Percentiles rank a stretch among this genome's conserved stretches.
These are phyloP conservation scores for Aspergillus persii DNA, from an alignment of 2,329 filamentous ascomycete species.

Conservation along the genomic window DNA sequence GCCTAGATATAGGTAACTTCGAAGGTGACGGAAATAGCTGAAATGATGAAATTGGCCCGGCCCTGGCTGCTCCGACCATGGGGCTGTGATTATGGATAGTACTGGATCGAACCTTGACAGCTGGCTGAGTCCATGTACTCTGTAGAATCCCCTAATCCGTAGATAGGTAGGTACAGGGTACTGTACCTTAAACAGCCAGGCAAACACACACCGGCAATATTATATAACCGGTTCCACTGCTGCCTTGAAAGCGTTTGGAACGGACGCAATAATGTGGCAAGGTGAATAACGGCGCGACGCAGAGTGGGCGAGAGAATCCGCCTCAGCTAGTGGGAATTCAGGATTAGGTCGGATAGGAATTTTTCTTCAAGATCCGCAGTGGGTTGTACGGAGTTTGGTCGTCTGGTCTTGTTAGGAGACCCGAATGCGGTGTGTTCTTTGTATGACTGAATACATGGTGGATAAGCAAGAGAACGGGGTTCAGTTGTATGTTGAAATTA, in stretches of 20 bases:
- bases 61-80: neutral
- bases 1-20: too few species aligned
- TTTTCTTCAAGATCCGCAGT: constrained; percentile 21
- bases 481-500: neutral
- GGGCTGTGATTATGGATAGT: neutral
- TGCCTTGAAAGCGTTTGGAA: neutral
- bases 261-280: neutral
- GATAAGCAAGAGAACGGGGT: neutral
- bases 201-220: neutral
- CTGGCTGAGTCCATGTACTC: too few species aligned
- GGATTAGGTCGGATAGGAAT: neutral
- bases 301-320: neutral
- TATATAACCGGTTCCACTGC: neutral
- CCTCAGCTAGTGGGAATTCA: neutral
- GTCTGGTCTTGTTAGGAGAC: constrained; percentile 11
- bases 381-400: constrained; percentile 7
- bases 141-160: too few species aligned
- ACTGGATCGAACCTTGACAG: too few species aligned
- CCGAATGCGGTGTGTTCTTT: constrained; percentile 17
- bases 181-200: neutral
- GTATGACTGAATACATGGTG: neutral
- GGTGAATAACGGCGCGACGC: neutral
- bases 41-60: neutral
- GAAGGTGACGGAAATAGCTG: too few species aligned
- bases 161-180: too few species aligned